phyloP scores from a whole-genome alignment of 2,329 filamentous ascomycete genomes.

The Furcasterigmium furcatum region DNA sequence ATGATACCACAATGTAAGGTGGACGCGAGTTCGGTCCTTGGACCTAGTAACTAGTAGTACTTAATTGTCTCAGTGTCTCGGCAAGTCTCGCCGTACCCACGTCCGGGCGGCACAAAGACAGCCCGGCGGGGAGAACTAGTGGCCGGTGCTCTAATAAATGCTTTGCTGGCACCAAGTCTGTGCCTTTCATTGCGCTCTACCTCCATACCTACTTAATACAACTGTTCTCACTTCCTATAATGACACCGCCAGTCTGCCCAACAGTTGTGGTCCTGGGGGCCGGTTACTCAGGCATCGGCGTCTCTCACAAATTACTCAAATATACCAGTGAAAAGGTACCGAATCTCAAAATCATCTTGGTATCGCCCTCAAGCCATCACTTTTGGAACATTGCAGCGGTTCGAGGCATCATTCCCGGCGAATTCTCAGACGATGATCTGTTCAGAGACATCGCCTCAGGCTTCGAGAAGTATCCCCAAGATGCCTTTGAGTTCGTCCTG shows the following conservation, averaged over 20 bases:
- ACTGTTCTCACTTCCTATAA: too few relatives aligned
- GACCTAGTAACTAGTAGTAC: too few relatives aligned
- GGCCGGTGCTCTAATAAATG: too few relatives aligned
- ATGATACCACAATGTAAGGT: too few relatives aligned
- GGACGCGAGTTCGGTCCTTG: too few relatives aligned
- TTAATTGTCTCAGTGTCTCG: too few relatives aligned
- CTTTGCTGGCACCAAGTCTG: too few relatives aligned
- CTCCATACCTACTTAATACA: too few relatives aligned
- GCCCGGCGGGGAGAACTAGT: too few relatives aligned
- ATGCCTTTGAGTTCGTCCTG: constrained; percentile 48
- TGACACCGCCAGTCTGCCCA: neutral
- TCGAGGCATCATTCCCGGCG: constrained; percentile 43
- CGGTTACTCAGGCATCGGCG: constrained; percentile 39
- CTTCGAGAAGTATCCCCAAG: constrained; percentile 44
- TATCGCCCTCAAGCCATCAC: constrained; percentile 44
- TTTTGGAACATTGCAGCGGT: constrained; percentile 47
- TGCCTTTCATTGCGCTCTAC: too few relatives aligned
- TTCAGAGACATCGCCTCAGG: constrained; percentile 33
- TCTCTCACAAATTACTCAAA: constrained; percentile 49
- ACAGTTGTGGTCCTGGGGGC: constrained; percentile 49
- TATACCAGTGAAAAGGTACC: constrained; percentile 33
- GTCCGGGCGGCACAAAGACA: too few relatives aligned
- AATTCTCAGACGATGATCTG: constrained; percentile 37
- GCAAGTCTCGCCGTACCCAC: too few relatives aligned
- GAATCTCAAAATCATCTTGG: constrained; percentile 40